phyloP scores from a whole-genome alignment of 768 basidiomycete species.

The Russula olivacea region DNA sequence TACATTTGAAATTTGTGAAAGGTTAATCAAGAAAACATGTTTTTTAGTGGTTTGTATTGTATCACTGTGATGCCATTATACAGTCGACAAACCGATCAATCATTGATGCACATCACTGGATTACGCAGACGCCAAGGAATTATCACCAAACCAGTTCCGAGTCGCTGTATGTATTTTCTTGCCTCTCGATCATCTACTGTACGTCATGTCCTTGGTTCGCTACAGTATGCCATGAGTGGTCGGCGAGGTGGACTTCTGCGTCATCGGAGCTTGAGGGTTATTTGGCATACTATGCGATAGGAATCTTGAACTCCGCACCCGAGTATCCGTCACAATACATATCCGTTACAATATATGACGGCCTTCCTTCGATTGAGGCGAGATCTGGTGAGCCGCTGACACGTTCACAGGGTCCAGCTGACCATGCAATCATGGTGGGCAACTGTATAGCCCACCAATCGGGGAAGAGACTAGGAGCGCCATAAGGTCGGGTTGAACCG shows the following conservation, averaged over 20 bases:
- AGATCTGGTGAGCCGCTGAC: background rate
- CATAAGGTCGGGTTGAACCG: background rate
- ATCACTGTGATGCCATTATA: background rate
- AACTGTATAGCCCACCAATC: background rate
- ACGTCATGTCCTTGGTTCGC: background rate
- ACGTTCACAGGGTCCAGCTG: background rate
- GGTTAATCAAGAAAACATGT: background rate
- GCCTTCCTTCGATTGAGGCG: background rate
- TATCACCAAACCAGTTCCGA: background rate
- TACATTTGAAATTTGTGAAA: background rate
- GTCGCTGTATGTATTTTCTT: background rate
- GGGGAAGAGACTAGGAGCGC: background rate
- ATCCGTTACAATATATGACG: background rate
- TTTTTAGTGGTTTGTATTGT: background rate
- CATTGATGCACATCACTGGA: background rate
- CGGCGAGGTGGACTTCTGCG: slow-evolving; percentile 1
- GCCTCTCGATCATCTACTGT: background rate
- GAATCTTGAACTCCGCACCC: background rate
- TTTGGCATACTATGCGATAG: too few species aligned
- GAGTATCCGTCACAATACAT: background rate
- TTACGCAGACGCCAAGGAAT: background rate
- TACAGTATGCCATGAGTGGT: slow-evolving; percentile 4
- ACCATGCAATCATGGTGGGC: background rate
- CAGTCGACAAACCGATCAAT: background rate
- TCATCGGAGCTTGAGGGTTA: background rate